Percentiles rank a stretch among this genome's conserved stretches.
Conservation (phyloP, 75 land plant species). For the Pinus tabuliformis region DNA sequence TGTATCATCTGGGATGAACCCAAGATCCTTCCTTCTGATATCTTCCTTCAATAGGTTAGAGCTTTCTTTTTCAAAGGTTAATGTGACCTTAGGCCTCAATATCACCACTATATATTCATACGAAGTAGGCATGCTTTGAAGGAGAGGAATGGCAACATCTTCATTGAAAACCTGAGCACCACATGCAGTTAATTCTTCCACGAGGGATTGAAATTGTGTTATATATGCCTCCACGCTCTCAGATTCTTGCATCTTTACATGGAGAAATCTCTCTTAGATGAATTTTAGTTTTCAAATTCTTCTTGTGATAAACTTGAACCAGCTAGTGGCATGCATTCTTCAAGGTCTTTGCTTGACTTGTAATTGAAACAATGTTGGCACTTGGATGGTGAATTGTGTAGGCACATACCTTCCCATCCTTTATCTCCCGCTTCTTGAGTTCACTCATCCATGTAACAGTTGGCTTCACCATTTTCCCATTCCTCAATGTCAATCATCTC, state of each 20-base stretch:
- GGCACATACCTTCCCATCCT: background rate
- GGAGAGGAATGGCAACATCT: too few species aligned
- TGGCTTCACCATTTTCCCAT: background rate
- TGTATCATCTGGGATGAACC: too few species aligned
- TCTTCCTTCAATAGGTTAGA: too few species aligned
- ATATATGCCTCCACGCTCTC: background rate
- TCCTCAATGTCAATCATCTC: background rate
- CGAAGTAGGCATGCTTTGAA: too few species aligned
- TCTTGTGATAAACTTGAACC: background rate
- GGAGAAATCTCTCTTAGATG: background rate
- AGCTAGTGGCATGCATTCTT: background rate
- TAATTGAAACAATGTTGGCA: background rate
- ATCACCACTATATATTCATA: too few species aligned
- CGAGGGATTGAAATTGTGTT: too few species aligned
- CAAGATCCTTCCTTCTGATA: too few species aligned
- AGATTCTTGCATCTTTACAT: background rate
- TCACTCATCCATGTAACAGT: background rate
- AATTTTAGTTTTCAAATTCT: background rate
- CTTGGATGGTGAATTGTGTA: background rate
- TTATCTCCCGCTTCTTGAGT: background rate
- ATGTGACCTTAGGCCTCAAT: too few species aligned
- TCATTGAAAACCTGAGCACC: too few species aligned
- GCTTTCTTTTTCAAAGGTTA: too few species aligned
- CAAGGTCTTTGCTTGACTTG: background rate
- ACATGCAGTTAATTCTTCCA: too few species aligned